Conservation (phyloP, 2,329 filamentous ascomycete species). For the Aspergillus sp. region DNA sequence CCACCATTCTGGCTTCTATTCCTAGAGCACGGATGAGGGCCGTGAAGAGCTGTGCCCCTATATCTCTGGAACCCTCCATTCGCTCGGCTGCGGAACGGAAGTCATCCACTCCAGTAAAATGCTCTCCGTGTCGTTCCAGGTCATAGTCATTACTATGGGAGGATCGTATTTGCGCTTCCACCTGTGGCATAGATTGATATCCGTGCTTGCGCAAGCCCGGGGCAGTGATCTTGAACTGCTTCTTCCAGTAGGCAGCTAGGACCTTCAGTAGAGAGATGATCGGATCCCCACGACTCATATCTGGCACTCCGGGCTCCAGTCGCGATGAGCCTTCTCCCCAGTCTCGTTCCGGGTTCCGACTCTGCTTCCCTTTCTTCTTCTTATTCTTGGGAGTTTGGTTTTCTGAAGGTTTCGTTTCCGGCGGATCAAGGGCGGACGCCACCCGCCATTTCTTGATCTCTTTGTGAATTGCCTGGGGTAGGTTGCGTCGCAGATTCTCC, state of each 20-base stretch:
- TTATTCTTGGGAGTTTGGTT: constrained; percentile 30
- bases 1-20: constrained; percentile 73
- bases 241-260: constrained; percentile 80
- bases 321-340: constrained; percentile 64
- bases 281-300: constrained; percentile 77
- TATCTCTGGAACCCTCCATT: constrained; percentile 74
- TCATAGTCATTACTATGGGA: constrained; percentile 58
- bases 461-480: constrained; percentile 59
- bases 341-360: constrained; percentile 46
- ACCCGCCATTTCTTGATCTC: constrained; percentile 67
- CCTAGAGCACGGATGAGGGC: constrained; percentile 72
- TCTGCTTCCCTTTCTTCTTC: constrained; percentile 31
- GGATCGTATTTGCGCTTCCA: constrained; percentile 65
- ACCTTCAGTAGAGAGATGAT: constrained; percentile 66
- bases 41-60: constrained; percentile 83
- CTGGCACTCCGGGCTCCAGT: constrained; percentile 60
- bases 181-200: constrained; percentile 67
- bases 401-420: constrained; percentile 33
- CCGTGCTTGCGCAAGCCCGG: constrained; percentile 82
- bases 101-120: constrained; percentile 55
- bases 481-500: constrained; percentile 63
- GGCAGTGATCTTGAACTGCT: constrained; percentile 66
- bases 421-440: constrained; percentile 53
- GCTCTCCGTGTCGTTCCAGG: constrained; percentile 63
- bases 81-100: constrained; percentile 61